Conservation (phyloP, 495 filamentous ascomycete genomes). For the Choiromyces venosus region DNA sequence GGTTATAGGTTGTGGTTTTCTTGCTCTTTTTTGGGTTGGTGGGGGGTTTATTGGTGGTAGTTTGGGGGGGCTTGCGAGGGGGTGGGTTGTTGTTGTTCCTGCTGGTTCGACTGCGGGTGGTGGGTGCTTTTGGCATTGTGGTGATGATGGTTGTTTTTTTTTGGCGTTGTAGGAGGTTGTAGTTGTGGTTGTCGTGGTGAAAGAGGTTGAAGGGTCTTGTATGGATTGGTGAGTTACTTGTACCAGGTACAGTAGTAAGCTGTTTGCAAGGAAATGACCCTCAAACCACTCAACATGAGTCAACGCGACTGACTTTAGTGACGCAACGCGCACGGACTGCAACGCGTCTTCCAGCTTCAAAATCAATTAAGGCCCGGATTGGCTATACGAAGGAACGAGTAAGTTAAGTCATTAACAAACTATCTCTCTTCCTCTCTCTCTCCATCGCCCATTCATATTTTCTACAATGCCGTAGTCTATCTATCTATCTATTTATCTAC, state of each 20-base stretch:
- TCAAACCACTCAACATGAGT: neutral
- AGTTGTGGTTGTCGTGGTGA: neutral
- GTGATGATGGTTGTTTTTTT: neutral
- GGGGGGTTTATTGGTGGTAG: neutral
- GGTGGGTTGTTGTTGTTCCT: neutral
- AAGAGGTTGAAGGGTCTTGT: neutral
- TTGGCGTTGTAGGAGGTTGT: neutral
- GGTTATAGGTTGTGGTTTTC: conserved; percentile 5
- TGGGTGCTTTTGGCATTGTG: neutral
- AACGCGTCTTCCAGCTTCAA: neutral
- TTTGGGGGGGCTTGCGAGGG: neutral
- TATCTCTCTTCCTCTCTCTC: neutral
- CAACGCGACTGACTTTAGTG: neutral
- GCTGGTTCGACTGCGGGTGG: too few relatives aligned
- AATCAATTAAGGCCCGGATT: neutral
- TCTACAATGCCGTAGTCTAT: neutral
- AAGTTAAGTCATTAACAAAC: neutral
- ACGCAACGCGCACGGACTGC: neutral
- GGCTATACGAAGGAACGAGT: neutral
- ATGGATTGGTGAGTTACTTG: too few relatives aligned
- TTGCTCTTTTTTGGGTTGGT: neutral
- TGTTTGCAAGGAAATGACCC: neutral
- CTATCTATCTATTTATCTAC: neutral
- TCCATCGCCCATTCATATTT: neutral
- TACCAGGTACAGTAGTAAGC: too few relatives aligned